Evolutionary conservation across 2,329 filamentous ascomycete genomes (phyloP).

Genomic region (Trichoderma guizhouense): DNA sequence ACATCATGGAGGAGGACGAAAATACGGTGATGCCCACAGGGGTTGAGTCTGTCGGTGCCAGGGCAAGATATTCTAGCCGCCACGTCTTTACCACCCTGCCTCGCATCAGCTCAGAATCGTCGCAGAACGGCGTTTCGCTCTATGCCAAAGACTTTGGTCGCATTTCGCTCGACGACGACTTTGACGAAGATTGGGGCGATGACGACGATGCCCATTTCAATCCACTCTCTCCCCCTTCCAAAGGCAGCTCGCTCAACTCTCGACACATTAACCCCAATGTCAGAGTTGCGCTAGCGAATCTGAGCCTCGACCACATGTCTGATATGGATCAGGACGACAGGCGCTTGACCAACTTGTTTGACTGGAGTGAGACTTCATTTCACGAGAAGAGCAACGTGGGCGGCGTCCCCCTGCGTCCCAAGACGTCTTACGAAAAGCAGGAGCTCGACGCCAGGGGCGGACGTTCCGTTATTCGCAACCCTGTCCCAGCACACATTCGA

Average conservation of each 20-base stretch:
- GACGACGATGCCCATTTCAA: constrained; percentile 53
- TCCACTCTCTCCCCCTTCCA: constrained; percentile 55
- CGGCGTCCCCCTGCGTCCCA: constrained; percentile 61
- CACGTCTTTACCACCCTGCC: constrained; percentile 21
- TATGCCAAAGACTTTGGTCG: constrained; percentile 44
- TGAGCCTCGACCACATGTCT: constrained; percentile 46
- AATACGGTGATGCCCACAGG: constrained; percentile 50
- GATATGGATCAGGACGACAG: constrained; percentile 40
- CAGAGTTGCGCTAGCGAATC: constrained; percentile 51
- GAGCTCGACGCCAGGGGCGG: constrained; percentile 68
- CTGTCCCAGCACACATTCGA: constrained; percentile 67
- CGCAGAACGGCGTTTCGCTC: constrained; percentile 33
- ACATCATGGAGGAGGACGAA: constrained; percentile 63
- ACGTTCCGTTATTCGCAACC: constrained; percentile 63
- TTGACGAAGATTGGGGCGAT: constrained; percentile 61
- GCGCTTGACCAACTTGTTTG: constrained; percentile 68
- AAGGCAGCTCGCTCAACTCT: constrained; percentile 50
- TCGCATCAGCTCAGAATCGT: constrained; percentile 31
- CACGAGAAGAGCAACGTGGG: constrained; percentile 60
- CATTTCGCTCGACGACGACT: constrained; percentile 58
- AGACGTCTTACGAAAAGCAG: constrained; percentile 74
- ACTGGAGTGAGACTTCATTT: constrained; percentile 68
- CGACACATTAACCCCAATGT: constrained; percentile 51
- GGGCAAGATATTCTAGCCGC: constrained; percentile 19
- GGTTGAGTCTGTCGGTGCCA: constrained; percentile 31